Percentiles rank a stretch among this genome's conserved stretches.
phyloP scores from a whole-genome alignment of 1,139 yeast genomes.

The Meyerozyma sp. region DNA sequence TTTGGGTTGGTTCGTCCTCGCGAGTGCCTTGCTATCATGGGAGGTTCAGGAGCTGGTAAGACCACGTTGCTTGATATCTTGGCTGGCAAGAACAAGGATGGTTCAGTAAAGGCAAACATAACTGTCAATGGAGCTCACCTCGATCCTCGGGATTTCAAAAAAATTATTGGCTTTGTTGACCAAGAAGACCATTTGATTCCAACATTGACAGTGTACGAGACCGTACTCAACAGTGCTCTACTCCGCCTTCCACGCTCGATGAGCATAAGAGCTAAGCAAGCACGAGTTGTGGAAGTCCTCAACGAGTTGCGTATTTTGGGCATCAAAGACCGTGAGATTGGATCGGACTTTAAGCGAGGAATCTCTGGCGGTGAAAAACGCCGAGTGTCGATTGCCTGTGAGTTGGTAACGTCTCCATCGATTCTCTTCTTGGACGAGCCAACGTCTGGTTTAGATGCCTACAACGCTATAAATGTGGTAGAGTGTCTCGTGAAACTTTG shows the following conservation, averaged over 20 bases:
- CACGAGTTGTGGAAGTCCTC: constrained; percentile 80
- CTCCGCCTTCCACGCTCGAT: constrained; percentile 77
- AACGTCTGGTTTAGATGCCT: constrained; percentile 92
- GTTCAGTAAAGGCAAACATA: constrained; percentile 58
- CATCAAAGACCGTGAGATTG: constrained; percentile 82
- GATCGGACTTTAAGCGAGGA: constrained; percentile 85
- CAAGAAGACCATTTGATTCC: constrained; percentile 91
- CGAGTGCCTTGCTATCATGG: constrained; percentile 92
- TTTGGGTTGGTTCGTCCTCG: constrained; percentile 82
- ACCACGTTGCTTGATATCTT: constrained; percentile 87
- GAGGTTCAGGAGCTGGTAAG: constrained; percentile 98
- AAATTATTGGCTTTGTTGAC: constrained; percentile 91
- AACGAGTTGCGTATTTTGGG: constrained; percentile 77
- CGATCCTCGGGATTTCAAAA: constrained; percentile 42
- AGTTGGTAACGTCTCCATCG: constrained; percentile 79
- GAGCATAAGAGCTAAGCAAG: constrained; percentile 66
- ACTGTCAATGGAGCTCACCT: constrained; percentile 65
- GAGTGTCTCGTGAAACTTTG: constrained; percentile 81
- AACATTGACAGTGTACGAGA: constrained; percentile 91
- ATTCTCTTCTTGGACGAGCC: constrained; percentile 83
- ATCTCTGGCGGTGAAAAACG: constrained; percentile 93
- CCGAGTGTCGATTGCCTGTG: constrained; percentile 87
- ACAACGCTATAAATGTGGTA: constrained; percentile 85
- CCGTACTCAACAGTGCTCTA: constrained; percentile 87
- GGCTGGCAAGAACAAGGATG: constrained; percentile 83